phyloP scores from a whole-genome alignment of 2,329 filamentous ascomycete species.

The Penicillium fuscoglaucum region DNA sequence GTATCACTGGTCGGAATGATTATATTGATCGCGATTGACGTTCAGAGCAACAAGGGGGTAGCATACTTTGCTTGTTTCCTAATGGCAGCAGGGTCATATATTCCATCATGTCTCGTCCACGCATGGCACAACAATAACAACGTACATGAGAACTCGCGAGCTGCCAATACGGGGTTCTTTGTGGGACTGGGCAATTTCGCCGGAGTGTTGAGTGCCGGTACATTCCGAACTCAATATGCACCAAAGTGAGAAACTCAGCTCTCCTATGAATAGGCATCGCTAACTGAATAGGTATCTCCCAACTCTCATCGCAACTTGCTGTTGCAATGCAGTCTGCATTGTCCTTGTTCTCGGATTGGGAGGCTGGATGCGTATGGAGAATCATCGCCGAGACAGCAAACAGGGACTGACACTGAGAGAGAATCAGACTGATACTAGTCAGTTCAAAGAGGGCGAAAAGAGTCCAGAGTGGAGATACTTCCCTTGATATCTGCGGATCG shows the following conservation, averaged over 20 bases:
- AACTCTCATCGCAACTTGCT: conserved; percentile 47
- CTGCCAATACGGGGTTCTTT: conserved; percentile 51
- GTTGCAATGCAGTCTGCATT: conserved; percentile 48
- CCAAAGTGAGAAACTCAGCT: conserved; percentile 34
- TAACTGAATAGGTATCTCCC: conserved; percentile 42
- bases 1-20: conserved; percentile 49
- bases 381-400: conserved; percentile 41
- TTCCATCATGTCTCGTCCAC: conserved; percentile 51
- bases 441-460: conserved; percentile 42
- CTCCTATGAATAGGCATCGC: neutral
- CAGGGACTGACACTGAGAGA: conserved; percentile 39
- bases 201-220: conserved; percentile 48
- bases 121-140: conserved; percentile 58
- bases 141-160: conserved; percentile 51
- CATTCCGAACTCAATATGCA: conserved; percentile 51
- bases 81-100: conserved; percentile 47
- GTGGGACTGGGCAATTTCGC: conserved; percentile 53
- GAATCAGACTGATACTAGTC: conserved; percentile 43
- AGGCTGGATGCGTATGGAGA: conserved; percentile 50
- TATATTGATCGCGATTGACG: conserved; percentile 48
- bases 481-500: neutral
- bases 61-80: conserved; percentile 56
- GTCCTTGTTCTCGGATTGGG: conserved; percentile 42
- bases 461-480: conserved; percentile 40
- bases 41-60: conserved; percentile 43